Evolutionary conservation across 2,329 filamentous ascomycete species (phyloP).

Genomic region (Fusarium avenaceum): DNA sequence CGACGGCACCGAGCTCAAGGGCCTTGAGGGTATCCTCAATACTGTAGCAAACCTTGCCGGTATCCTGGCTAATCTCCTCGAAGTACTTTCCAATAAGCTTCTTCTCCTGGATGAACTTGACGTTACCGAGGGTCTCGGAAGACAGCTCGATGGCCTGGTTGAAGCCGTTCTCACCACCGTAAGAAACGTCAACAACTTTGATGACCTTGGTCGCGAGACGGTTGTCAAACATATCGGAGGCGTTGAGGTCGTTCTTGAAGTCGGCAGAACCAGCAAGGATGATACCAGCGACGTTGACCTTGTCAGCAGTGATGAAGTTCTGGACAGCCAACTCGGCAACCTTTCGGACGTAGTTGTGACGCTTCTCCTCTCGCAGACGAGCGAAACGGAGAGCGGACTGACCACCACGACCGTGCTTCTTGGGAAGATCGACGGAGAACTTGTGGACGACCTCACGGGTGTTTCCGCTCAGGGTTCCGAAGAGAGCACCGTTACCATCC

Average conservation of each 20-base stretch:
- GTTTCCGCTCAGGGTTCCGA: conserved; percentile 96
- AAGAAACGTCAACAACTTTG: conserved; percentile 99
- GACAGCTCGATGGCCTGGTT: conserved; percentile 98
- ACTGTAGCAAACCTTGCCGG: conserved; percentile 96
- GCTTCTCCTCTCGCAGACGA: conserved; percentile 98
- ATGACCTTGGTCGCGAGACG: conserved; percentile 95
- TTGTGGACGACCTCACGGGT: conserved; percentile 98
- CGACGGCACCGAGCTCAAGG: conserved; percentile 92
- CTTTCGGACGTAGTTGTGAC: conserved; percentile 99
- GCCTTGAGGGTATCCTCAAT: conserved; percentile 98
- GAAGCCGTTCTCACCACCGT: conserved; percentile 99
- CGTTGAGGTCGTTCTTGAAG: conserved; percentile 99
- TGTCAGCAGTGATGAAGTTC: conserved; percentile 98
- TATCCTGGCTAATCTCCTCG: conserved; percentile 98
- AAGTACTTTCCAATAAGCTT: conserved; percentile 99
- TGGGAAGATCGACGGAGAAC: conserved; percentile 97
- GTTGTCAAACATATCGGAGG: conserved; percentile 95
- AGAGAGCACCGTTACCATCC: conserved; percentile 98
- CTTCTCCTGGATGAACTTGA: conserved; percentile 99
- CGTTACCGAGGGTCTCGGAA: conserved; percentile 95
- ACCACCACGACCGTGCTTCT: conserved; percentile 99
- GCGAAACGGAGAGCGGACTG: conserved; percentile 99
- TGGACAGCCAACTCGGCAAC: conserved; percentile 97
- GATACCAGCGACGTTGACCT: conserved; percentile 95
- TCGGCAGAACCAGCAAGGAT: conserved; percentile 97